Conservation (phyloP, 2,329 filamentous ascomycete species). For the Furcasterigmium sp. region DNA sequence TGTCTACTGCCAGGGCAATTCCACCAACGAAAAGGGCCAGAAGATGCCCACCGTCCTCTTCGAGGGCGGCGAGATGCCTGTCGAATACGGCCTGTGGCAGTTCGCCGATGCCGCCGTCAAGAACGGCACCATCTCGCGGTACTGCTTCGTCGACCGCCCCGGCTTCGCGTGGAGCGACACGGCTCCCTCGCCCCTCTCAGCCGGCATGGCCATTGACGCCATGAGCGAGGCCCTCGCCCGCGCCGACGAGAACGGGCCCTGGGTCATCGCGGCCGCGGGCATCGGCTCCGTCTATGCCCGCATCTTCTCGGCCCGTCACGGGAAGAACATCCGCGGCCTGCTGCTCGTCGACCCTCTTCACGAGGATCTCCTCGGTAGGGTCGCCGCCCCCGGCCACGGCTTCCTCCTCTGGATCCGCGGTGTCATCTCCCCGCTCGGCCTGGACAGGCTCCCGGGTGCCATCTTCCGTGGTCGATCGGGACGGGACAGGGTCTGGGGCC, state of each 20-base stretch:
- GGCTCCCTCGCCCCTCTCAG: constrained; percentile 87
- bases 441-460: constrained; percentile 75
- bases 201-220: constrained; percentile 85
- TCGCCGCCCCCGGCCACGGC: constrained; percentile 65
- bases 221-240: constrained; percentile 79
- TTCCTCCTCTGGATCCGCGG: constrained; percentile 86
- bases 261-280: constrained; percentile 81
- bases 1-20: constrained; percentile 76
- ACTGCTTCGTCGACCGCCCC: constrained; percentile 94
- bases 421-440: constrained; percentile 77
- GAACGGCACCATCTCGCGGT: constrained; percentile 79
- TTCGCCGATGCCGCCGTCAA: constrained; percentile 71
- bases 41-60: constrained; percentile 75
- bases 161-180: constrained; percentile 86
- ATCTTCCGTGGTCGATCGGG: constrained; percentile 75
- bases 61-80: constrained; percentile 75
- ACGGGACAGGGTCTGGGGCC: constrained; percentile 80
- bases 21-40: constrained; percentile 46
- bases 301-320: constrained; percentile 83
- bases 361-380: constrained; percentile 70
- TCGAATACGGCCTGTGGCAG: constrained; percentile 73
- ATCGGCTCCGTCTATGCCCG: constrained; percentile 85
- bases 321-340: constrained; percentile 67
- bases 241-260: constrained; percentile 80
- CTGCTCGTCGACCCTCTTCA: constrained; percentile 86